Base-by-base conservation (phyloP, 2,329 filamentous ascomycete species). In the Intubia oerlemansii region DNA sequence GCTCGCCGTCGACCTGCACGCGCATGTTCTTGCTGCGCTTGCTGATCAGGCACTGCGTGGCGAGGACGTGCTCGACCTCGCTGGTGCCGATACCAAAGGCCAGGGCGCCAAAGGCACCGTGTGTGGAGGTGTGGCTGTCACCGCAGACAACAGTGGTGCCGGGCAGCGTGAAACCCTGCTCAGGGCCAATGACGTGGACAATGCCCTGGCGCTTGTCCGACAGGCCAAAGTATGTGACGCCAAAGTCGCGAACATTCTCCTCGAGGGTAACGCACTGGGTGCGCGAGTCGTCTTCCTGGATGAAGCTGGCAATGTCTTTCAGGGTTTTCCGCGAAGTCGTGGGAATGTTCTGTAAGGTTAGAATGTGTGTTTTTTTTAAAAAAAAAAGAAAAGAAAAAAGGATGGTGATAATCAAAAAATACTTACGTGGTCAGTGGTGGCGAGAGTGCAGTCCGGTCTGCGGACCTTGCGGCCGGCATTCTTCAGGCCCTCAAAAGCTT, bases 1-100 rank as follows among this genome's bases (percentile, higher is more conserved):
- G 67, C 50, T 85, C 72, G 30, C 88, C 88, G 40, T 95, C 80
- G 35, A 95, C 79, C 53, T 92, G 79, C 43, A 98, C 75, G 45
- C 81, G 76, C 85, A 98, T 95, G 62, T 98, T 95, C 61, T 93
- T 95, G 56, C 81, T 92, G 47, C 82, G 67, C 57, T 81, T 81
- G 37, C 84, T 91, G 50, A 93, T 82, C 39, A 98, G 60, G 34
- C 82, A 92, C 53, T 95, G 88, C 10, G 88, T 95, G 29, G 88
- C 88, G 32, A 98, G 66, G 37, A 98, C 88, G 54, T 98, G 85
- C 64, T 98, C 88, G 40, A 95, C 88, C 57, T 98, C 88, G 48
- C 80, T 91, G 36, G 88, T 98, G 42, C 88, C 88, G 46, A 98
- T 98, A 51, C 88, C 88, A 46, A 92, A 92, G 23, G 88, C 88